Base-by-base conservation (phyloP, 257 asterid species). In the Nicotiana undulata region DNA sequence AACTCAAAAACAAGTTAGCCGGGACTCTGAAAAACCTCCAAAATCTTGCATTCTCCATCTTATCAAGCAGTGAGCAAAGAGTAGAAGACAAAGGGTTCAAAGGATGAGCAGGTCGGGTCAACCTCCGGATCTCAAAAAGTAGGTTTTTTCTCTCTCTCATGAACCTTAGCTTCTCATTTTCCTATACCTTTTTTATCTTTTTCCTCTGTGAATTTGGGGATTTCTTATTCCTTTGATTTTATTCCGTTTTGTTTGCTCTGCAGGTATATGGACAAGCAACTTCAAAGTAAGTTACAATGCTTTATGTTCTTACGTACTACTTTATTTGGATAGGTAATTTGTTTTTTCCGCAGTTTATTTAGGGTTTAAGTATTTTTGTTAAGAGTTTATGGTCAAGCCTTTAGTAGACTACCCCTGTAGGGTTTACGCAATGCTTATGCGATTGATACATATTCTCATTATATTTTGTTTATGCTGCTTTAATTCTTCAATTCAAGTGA, bases 201-300 rank as follows among this genome's bases (percentile, higher is more conserved):
- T 46, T 12, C 3, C 11, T 52, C 12, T 40, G 77, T 72, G 3
- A 24, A 3, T 72, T 22, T 72, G 12, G 1, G 8, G 24, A 72
- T 72, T 46, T 72, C 78, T 49, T 15, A 72, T 72, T 24, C 24
- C 9, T 46, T 46, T 72, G 16, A 22, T 3, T 4, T 1, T 13
- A 24, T 72, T 20, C 12, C 9, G 15, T 37, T 32, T 63, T 61
- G 7, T 64, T 64, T 67, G 28, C 44, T 68, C 10, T 46, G 5
- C 15, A 72, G 78, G 60, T 72, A 72, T 49, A 72, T 72, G 78
- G 78, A 72, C 78, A 72, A 72, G 78, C 78, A 72, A 20, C 78
- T 72, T 46, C 78, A 72, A 72, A 72, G 78, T 72, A 49, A 13
- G 78, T 72, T 49, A 72, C 24, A 15, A 53, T 53, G 59, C 59